These are phyloP conservation scores for Fereydounia khargensis DNA, from an alignment of 1,284 basidiomycete species.

Conservation along the genomic window DNA sequence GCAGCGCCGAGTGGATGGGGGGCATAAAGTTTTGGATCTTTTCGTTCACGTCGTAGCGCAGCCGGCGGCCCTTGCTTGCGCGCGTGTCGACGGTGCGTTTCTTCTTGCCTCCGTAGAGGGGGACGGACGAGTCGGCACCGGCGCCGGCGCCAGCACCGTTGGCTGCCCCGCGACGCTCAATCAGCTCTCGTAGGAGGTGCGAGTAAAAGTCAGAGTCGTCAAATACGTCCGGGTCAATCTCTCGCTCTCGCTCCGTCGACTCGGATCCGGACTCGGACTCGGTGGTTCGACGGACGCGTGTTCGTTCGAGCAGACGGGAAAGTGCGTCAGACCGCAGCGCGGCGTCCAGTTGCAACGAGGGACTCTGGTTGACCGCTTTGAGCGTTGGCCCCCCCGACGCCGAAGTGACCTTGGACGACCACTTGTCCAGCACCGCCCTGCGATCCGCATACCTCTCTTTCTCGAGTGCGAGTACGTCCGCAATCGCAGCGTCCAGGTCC, in stretches of 20 bases:
- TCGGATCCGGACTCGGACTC: constrained; percentile 5
- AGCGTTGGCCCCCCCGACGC: constrained; percentile 27
- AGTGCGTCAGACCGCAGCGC: constrained; percentile 42
- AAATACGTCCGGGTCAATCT: constrained; percentile 38
- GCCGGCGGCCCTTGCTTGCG: constrained; percentile 49
- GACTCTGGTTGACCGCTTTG: constrained; percentile 44
- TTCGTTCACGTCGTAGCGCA: constrained; percentile 52
- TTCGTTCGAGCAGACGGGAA: constrained; percentile 40
- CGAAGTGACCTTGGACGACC: constrained; percentile 37
- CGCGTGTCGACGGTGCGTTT: constrained; percentile 42
- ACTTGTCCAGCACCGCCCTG: constrained; percentile 31
- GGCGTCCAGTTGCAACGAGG: constrained; percentile 38
- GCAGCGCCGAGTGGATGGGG: constrained; percentile 30
- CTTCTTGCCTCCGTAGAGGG: constrained; percentile 21
- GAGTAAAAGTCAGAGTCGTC: constrained; percentile 56
- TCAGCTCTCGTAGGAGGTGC: constrained; percentile 48
- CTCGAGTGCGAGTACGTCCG: constrained; percentile 23
- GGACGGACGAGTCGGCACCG: constrained; percentile 15
- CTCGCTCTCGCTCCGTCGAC: constrained; percentile 1
- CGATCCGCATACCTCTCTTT: constrained; percentile 9
- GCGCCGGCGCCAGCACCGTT: background rate
- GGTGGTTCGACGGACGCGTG: constrained; percentile 34
- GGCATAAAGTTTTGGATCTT: constrained; percentile 56
- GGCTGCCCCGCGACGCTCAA: constrained; percentile 33
- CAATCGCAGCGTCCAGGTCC: constrained; percentile 11